Conservation (phyloP, 2,329 filamentous ascomycete species). For the Ceratocystis lukuohia region DNA sequence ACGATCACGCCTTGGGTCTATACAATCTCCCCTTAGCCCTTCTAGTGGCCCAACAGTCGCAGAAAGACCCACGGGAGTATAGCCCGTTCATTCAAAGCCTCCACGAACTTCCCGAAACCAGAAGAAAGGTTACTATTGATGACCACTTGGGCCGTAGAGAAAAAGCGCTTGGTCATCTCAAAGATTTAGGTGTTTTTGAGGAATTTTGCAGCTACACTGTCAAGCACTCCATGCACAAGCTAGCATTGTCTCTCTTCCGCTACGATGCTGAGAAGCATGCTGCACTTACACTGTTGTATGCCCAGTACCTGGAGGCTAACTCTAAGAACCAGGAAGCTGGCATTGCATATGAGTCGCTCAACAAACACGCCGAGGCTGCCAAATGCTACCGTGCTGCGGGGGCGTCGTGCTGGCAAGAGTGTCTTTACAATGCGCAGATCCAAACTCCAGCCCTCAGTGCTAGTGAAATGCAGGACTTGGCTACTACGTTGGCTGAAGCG, state of each 20-base stretch:
- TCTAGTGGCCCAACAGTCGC: constrained; percentile 85
- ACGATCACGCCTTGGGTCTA: constrained; percentile 76
- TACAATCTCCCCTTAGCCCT: constrained; percentile 86
- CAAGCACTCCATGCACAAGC: constrained; percentile 66
- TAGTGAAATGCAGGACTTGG: constrained; percentile 51
- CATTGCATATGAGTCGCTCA: constrained; percentile 77
- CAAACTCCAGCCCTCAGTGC: constrained; percentile 46
- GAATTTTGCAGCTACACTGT: constrained; percentile 57
- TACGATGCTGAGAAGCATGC: constrained; percentile 58
- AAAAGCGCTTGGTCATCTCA: constrained; percentile 68
- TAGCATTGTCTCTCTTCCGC: constrained; percentile 67
- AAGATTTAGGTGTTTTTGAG: constrained; percentile 58
- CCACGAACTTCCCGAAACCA: constrained; percentile 56
- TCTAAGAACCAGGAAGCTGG: constrained; percentile 79
- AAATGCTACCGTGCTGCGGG: constrained; percentile 73
- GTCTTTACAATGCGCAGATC: constrained; percentile 63
- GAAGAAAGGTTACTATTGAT: constrained; percentile 74
- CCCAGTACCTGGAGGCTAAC: constrained; percentile 57
- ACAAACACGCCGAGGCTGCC: constrained; percentile 59
- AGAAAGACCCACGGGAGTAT: constrained; percentile 90
- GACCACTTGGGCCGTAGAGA: constrained; percentile 63
- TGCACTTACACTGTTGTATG: constrained; percentile 64
- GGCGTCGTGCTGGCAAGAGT: constrained; percentile 71
- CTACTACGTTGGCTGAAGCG: constrained; percentile 61
- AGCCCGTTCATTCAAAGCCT: constrained; percentile 85